Evolutionary conservation across 2,329 filamentous ascomycete species (phyloP), one percentile per base, ranked within the genome.

Genomic region (Cladosporium austrohemisphaericum): DNA sequence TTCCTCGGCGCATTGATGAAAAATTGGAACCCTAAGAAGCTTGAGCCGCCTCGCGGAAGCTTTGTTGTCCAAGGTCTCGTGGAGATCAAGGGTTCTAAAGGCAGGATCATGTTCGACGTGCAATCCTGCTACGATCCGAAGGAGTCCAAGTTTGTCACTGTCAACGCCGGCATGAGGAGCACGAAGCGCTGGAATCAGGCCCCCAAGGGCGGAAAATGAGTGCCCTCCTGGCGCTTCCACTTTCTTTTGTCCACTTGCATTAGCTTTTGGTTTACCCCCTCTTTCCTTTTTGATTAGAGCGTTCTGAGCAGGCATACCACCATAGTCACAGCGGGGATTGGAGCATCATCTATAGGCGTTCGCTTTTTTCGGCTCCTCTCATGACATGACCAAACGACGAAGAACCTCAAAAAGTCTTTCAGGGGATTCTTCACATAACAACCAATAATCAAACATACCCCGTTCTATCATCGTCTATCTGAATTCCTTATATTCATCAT

Each of bases 61-160:
- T 68, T 76, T 44, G 52, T 71, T 0, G 67, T 77, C 10, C 60
- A 64, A 1, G 75, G 74, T 3, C 49, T 76, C 26, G 62, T 78
- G 1, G 72, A 76, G 50, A 57, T 77, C 3, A 60, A 66, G n/a
- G 74, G 74, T 5, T 57, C 62, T 7, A 65, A 61, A 36, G 72
- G 69, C 1, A 64, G 62, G 33, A 56, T 71, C 49, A 68, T 70
- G 4, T 53, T 76, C n/a, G 72, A 75, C 49, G 70, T 77, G 2
- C 52, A 58, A 7, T 70, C 65, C 4, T 65, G 62, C 4, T 78
- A 76, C 53, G 72, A 77, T 50, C 72, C 73, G 1, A 68, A 68
- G 38, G 50, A 59, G 19, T 63, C 58, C 8, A 66, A 67, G 32
- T 75, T 66, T 48, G 60, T 71, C 4, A 52, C 44, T 16, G 51